These are phyloP conservation scores for Cucumis hystrix DNA, from an alignment of 306 rosid genomes.

Conservation along the genomic window DNA sequence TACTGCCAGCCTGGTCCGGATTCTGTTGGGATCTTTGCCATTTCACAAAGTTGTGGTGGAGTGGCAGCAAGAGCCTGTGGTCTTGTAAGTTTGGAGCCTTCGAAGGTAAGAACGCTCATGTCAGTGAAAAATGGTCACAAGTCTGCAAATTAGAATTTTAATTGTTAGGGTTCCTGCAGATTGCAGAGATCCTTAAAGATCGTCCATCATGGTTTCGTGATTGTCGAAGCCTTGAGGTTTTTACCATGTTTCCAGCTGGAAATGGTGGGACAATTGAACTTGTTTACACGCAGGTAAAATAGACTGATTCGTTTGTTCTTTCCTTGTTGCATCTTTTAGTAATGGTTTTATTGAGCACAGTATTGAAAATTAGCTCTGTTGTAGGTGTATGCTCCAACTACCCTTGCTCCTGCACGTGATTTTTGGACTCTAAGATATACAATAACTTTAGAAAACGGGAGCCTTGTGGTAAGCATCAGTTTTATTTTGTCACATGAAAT, in stretches of 20 bases:
- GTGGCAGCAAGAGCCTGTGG: slow-evolving; percentile 99
- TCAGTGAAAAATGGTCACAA: not conserved
- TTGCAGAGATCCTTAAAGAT: slow-evolving; percentile 98
- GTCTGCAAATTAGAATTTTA: slow-evolving; percentile 9
- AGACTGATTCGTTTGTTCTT: not conserved
- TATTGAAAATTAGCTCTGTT: slow-evolving; percentile 3
- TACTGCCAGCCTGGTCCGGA: slow-evolving; percentile 99
- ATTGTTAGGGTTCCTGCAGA: slow-evolving; percentile 26
- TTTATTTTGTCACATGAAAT: not conserved
- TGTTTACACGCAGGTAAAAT: slow-evolving; percentile 73
- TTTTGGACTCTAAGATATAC: slow-evolving; percentile 98
- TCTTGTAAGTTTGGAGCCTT: slow-evolving; percentile 90
- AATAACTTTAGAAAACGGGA: slow-evolving; percentile 68
- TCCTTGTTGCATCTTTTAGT: not conserved
- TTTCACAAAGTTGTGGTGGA: slow-evolving; percentile 93
- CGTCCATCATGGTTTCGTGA: slow-evolving; percentile 97
- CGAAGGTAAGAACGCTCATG: slow-evolving; percentile 39
- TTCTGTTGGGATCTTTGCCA: slow-evolving; percentile 99
- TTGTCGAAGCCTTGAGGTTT: slow-evolving; percentile 94
- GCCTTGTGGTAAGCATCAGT: slow-evolving; percentile 64
- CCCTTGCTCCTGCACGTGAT: slow-evolving; percentile 96
- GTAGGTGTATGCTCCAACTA: slow-evolving; percentile 88
- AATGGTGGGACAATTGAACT: slow-evolving; percentile 93
- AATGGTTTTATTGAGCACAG: not conserved
- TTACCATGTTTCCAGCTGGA: slow-evolving; percentile 87